Percentiles rank a stretch among this genome's conserved stretches.
phyloP scores from a whole-genome alignment of 2,329 filamentous ascomycete species.

The Spiromastix sp. region DNA sequence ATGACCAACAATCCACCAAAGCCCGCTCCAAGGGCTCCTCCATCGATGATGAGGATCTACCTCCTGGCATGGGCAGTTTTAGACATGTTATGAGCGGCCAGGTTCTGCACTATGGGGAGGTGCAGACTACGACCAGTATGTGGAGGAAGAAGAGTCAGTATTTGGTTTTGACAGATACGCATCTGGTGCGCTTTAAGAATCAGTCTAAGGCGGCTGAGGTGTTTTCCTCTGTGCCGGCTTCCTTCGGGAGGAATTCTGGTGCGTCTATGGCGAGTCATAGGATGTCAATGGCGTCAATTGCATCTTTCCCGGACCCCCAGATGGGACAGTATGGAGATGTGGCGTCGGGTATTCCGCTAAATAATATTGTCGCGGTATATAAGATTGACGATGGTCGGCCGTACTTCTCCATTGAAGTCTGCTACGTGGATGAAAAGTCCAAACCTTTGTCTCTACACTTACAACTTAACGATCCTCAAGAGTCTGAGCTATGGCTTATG shows the following conservation, averaged over 20 bases:
- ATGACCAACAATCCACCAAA: constrained; percentile 35
- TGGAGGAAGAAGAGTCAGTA: constrained; percentile 67
- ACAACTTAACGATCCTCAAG: constrained; percentile 53
- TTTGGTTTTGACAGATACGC: constrained; percentile 58
- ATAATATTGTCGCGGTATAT: constrained; percentile 58
- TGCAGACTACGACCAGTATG: constrained; percentile 59
- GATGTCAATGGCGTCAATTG: constrained; percentile 49
- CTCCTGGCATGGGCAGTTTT: constrained; percentile 12
- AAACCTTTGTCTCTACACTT: constrained; percentile 53
- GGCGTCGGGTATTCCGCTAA: constrained; percentile 46
- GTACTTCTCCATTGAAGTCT: constrained; percentile 57
- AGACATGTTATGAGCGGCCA: constrained; percentile 31
- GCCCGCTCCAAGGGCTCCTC: constrained; percentile 43
- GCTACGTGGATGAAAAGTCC: constrained; percentile 54
- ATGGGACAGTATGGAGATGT: constrained; percentile 46
- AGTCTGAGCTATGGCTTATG: constrained; percentile 55
- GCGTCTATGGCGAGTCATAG: constrained; percentile 28
- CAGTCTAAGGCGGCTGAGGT: constrained; percentile 55
- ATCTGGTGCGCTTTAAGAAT: constrained; percentile 58
- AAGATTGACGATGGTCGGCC: constrained; percentile 57
- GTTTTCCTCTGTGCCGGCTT: constrained; percentile 44
- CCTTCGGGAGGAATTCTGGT: constrained; percentile 31
- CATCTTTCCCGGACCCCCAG: constrained; percentile 52
- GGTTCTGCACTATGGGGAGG: constrained; percentile 57
- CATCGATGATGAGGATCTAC: constrained; percentile 35